Conservation (phyloP, 2,329 filamentous ascomycete species). For the Grosmannia serpens region DNA sequence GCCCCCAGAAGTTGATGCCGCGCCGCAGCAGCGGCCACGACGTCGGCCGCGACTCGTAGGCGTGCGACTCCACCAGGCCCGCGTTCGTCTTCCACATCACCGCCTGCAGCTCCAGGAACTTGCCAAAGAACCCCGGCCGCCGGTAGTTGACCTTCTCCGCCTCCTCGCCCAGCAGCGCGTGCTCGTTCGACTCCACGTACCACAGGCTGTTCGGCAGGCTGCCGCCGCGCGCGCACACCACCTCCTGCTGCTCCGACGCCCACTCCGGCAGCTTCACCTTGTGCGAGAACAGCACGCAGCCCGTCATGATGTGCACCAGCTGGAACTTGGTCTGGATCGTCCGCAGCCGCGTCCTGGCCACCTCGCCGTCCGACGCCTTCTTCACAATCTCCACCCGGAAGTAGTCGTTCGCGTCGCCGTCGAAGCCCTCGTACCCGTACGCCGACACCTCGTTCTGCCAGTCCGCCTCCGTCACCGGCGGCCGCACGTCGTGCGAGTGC, state of each 20-base stretch:
- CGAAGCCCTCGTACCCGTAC: constrained; percentile 93
- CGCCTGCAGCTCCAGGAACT: constrained; percentile 93
- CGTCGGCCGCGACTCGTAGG: constrained; percentile 90
- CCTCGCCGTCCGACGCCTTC: constrained; percentile 65
- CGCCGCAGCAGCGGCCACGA: constrained; percentile 88
- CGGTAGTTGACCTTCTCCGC: constrained; percentile 94
- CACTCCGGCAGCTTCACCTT: constrained; percentile 98
- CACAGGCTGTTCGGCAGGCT: constrained; percentile 93
- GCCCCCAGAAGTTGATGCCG: constrained; percentile 99
- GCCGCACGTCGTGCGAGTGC: constrained; percentile 89
- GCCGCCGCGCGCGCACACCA: constrained; percentile 88
- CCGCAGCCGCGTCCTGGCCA: constrained; percentile 73
- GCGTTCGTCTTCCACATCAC: constrained; percentile 99
- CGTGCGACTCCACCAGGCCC: constrained; percentile 88
- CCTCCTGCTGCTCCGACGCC: constrained; percentile 97
- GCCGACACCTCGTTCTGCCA: constrained; percentile 96
- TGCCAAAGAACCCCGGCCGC: constrained; percentile 89
- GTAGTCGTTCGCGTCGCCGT: constrained; percentile 90
- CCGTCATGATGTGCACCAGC: constrained; percentile 92
- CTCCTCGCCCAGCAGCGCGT: constrained; percentile 60
- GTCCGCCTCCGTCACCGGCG: constrained; percentile 74
- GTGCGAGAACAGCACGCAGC: constrained; percentile 92
- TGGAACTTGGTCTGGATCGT: constrained; percentile 97
- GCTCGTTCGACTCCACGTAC: constrained; percentile 88
- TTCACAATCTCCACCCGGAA: constrained; percentile 95